Conservation (phyloP, 768 basidiomycete genomes). For the Coprinopsis sp. region DNA sequence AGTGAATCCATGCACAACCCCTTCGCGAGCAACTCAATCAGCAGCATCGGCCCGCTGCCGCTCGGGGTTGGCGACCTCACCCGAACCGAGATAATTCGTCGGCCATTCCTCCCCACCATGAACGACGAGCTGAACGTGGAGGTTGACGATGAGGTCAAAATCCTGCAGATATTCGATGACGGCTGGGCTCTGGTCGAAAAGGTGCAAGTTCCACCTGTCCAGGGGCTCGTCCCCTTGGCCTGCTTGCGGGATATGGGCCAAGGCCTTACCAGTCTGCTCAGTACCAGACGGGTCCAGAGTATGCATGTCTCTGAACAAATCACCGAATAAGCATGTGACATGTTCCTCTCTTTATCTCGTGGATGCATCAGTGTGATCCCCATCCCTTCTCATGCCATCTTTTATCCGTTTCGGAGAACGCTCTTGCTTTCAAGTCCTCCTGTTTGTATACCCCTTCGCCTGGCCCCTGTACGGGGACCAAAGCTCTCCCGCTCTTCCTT, state of each 20-base stretch:
- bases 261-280: slow-evolving; percentile 4
- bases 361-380: neutral
- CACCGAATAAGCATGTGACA: neutral
- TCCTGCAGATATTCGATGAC: slow-evolving; percentile 60
- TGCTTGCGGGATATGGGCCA: slow-evolving; percentile 40
- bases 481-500: too few relatives aligned
- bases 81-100: slow-evolving; percentile 44
- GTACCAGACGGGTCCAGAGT: slow-evolving; percentile 6
- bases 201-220: slow-evolving; percentile 16
- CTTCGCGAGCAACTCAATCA: slow-evolving; percentile 20
- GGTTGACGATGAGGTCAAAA: slow-evolving; percentile 47
- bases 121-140: slow-evolving; percentile 55
- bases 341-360: neutral
- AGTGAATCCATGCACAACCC: slow-evolving; percentile 13
- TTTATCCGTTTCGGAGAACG: too few relatives aligned
- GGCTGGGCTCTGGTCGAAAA: slow-evolving; percentile 67
- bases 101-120: slow-evolving; percentile 54
- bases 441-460: too few relatives aligned
- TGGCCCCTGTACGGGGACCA: too few relatives aligned
- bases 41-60: slow-evolving; percentile 2
- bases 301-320: slow-evolving; percentile 7
- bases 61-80: slow-evolving; percentile 24
- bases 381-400: neutral
- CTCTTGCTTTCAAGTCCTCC: too few relatives aligned
- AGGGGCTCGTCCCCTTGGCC: slow-evolving; percentile 64